phyloP scores from a whole-genome alignment of 2,329 filamentous ascomycete species.

The Paraphaeosphaeria sporulosa region DNA sequence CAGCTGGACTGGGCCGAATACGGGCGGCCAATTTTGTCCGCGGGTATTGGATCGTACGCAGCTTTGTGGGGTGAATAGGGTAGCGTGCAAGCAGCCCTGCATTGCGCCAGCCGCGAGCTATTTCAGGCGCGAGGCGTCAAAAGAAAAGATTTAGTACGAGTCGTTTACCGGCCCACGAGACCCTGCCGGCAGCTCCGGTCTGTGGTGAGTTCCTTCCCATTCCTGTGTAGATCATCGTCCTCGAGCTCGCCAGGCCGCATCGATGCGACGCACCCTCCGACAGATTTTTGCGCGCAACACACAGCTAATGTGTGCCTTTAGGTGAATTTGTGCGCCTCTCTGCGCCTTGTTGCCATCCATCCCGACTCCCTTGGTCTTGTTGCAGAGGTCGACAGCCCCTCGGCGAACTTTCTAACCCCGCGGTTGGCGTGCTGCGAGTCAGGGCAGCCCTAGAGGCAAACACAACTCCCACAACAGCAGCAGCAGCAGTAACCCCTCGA shows the following conservation, averaged over 20 bases:
- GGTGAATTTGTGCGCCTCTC: constrained; percentile 3
- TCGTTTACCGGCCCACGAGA: background rate
- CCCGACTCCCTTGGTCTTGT: background rate
- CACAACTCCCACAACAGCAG: constrained; percentile 1
- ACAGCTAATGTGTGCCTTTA: background rate
- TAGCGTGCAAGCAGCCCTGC: constrained; percentile 4
- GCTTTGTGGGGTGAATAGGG: constrained; percentile 9
- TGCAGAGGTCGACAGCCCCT: constrained; percentile 5
- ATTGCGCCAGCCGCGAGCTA: constrained; percentile 5
- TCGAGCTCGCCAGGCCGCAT: background rate
- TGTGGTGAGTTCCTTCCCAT: constrained; percentile 11
- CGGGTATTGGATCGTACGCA: constrained; percentile 1
- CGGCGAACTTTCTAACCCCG: constrained; percentile 12
- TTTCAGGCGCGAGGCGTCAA: constrained; percentile 1
- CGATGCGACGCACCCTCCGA: background rate
- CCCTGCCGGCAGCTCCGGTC: constrained; percentile 2
- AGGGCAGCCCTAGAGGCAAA: constrained; percentile 6
- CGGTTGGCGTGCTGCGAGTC: constrained; percentile 7
- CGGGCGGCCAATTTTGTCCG: constrained; percentile 5
- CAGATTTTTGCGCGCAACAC: background rate
- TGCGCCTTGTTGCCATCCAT: background rate
- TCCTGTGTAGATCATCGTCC: background rate
- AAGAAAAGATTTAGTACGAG: background rate
- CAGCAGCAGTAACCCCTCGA: background rate
- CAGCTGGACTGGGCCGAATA: constrained; percentile 5